Evolutionary conservation across 805 yeast genomes (phyloP).

Genomic region (Cyberlindnera bimundalis): DNA sequence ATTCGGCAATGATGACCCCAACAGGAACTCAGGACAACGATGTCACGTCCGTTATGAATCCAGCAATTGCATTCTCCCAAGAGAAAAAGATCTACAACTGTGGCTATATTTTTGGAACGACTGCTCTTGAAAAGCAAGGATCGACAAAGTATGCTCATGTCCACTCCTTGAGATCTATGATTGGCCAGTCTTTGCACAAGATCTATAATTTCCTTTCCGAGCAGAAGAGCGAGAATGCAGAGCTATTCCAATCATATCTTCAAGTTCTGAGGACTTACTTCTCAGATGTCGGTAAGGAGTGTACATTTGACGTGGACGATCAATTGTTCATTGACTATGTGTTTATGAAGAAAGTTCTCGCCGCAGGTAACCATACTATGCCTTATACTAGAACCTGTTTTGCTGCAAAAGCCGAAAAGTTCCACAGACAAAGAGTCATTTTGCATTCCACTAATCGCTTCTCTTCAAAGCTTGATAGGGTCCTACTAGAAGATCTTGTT

Average conservation of each 20-base stretch:
- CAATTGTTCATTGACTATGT: slow-evolving; percentile 50
- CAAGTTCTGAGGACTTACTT: slow-evolving; percentile 73
- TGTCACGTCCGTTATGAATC: slow-evolving; percentile 46
- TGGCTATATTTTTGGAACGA: slow-evolving; percentile 61
- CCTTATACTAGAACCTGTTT: slow-evolving; percentile 75
- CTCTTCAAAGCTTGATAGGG: slow-evolving; percentile 61
- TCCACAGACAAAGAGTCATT: slow-evolving; percentile 70
- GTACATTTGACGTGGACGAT: slow-evolving; percentile 54
- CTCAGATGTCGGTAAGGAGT: slow-evolving; percentile 73
- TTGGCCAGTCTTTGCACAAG: slow-evolving; percentile 64
- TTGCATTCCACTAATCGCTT: slow-evolving; percentile 71
- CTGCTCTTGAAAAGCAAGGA: slow-evolving; percentile 40
- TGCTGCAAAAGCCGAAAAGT: slow-evolving; percentile 70
- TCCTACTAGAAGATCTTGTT: slow-evolving; percentile 63
- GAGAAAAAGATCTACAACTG: slow-evolving; percentile 61
- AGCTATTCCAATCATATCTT: slow-evolving; percentile 56
- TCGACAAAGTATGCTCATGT: slow-evolving; percentile 46
- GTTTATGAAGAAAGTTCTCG: slow-evolving; percentile 55
- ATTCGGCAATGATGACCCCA: slow-evolving; percentile 33
- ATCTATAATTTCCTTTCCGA: slow-evolving; percentile 45
- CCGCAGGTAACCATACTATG: slow-evolving; percentile 58
- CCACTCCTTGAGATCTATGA: slow-evolving; percentile 55
- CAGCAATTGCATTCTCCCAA: slow-evolving; percentile 48
- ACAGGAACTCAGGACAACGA: slow-evolving; percentile 30
- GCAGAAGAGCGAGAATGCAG: slow-evolving; percentile 59